Evolutionary conservation across 345 rosid species (phyloP), one percentile per base, ranked within the genome.

Genomic region (Passiflora organensis): DNA sequence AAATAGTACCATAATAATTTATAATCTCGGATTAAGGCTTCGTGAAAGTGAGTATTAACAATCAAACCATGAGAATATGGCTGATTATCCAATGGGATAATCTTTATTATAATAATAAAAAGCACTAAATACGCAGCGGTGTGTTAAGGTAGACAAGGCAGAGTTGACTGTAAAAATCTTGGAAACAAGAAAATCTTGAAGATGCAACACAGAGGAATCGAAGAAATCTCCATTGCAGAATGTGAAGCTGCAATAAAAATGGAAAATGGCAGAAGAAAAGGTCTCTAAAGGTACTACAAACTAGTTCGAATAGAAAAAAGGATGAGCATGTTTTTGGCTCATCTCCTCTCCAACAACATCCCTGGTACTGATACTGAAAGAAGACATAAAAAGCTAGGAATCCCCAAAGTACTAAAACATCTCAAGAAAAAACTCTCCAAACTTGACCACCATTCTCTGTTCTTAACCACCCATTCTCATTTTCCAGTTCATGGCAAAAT

Each of bases 401-500:
- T 38, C 34, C 48, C 44, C 24, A n/a, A 19, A 10, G 23, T 48
- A 55, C 37, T 18, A 13, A 0, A 20, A 45, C 51, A 39, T 45
- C 8, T 36, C 34, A 18, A 58, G 22, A 11, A 46, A 21, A 6
- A 15, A 48, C 18, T 13, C 52, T 13, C 34, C 34, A 28, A 28
- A 2, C 8, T 28, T 28, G 3, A 3, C 3, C 8, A 28, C 14
- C n/a, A 5, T 34, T 28, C 18, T 21, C n/a, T n/a, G 28, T 19
- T 17, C 34, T 61, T 51, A 68, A 55, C 50, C 39, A 13, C 53
- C 55, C 13, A 47, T 19, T 41, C 81, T 75, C 72, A 90, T 76
- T 62, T 70, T 79, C 95, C 95, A 83, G 9, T 95, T 51, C 78
- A 93, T 65, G 0, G 59, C 66, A 22, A 93, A 89, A 64, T 83